phyloP scores from a whole-genome alignment of 2,329 filamentous ascomycete genomes.

The Leptographium wingfieldii region DNA sequence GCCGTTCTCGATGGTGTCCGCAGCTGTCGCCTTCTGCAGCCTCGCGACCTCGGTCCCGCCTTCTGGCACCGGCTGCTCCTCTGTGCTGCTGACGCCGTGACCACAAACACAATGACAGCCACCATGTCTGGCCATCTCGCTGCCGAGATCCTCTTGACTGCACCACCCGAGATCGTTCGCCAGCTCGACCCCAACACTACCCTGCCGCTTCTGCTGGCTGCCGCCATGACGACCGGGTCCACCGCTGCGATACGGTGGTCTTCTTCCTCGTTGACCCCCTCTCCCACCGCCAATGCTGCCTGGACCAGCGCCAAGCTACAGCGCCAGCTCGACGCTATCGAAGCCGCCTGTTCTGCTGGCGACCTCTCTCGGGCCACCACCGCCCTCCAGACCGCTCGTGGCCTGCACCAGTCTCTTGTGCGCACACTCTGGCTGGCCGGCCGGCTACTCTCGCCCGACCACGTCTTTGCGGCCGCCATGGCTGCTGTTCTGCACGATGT shows the following conservation, averaged over 20 bases:
- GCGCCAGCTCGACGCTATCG: background rate
- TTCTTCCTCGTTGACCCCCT: background rate
- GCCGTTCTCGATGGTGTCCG: conserved; percentile 6
- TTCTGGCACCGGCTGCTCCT: conserved; percentile 8
- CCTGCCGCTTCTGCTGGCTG: background rate
- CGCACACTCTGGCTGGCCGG: background rate
- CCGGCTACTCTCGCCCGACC: background rate
- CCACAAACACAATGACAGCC: background rate
- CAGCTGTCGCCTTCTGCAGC: conserved; percentile 4
- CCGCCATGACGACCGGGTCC: background rate
- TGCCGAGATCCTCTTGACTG: conserved; percentile 2
- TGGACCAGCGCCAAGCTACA: background rate
- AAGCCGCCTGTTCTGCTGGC: background rate
- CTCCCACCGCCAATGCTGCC: too few relatives aligned
- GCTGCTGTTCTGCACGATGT: background rate
- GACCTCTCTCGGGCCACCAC: background rate
- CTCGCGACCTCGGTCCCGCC: conserved; percentile 3
- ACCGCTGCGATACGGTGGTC: background rate
- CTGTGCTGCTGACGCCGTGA: background rate
- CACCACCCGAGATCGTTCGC: conserved; percentile 2
- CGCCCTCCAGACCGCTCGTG: background rate
- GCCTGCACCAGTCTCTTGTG: too few relatives aligned
- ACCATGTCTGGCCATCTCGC: background rate
- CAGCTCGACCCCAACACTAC: background rate
- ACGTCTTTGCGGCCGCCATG: background rate